These are phyloP conservation scores for Crucibulum parvulum DNA, from an alignment of 1,284 basidiomycete species.

Conservation along the genomic window DNA sequence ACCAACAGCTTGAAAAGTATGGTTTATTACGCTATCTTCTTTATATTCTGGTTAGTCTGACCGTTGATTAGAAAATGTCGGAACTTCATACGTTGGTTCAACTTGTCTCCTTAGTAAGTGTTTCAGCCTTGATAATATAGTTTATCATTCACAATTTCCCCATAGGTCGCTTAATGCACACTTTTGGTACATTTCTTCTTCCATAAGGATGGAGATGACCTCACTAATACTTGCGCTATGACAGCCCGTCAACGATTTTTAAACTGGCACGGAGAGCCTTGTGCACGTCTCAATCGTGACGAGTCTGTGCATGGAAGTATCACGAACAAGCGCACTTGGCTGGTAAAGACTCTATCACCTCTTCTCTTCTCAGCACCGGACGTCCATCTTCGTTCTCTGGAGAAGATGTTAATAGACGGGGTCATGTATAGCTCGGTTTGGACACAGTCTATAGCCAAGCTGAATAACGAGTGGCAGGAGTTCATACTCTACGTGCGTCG, in stretches of 20 bases:
- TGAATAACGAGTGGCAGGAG: constrained; percentile 57
- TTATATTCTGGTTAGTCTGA: not conserved
- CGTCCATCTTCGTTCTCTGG: constrained; percentile 38
- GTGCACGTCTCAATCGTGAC: constrained; percentile 53
- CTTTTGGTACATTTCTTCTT: constrained; percentile 42
- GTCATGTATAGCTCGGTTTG: constrained; percentile 45
- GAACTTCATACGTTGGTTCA: constrained; percentile 27
- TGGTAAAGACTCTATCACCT: constrained; percentile 41
- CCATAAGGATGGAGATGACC: constrained; percentile 1
- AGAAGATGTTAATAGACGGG: constrained; percentile 47
- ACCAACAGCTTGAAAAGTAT: constrained; percentile 44
- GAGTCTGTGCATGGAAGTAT: constrained; percentile 43
- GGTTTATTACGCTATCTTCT: constrained; percentile 1
- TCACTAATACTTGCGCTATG: not conserved
- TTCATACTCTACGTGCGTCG: constrained; percentile 54
- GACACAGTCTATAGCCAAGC: constrained; percentile 45
- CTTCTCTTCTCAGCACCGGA: constrained; percentile 48
- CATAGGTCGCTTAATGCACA: constrained; percentile 53
- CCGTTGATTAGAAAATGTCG: constrained; percentile 22
- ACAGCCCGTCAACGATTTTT: constrained; percentile 52
- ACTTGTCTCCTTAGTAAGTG: constrained; percentile 47
- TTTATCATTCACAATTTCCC: not conserved
- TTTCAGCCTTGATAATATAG: not conserved
- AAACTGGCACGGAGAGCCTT: constrained; percentile 59
- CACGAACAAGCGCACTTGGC: constrained; percentile 19